A percentile compares a stretch with the other conserved stretches of the same genome.
phyloP scores from a whole-genome alignment of 2,329 filamentous ascomycete genomes.

The Ceratocystis ficicola region DNA sequence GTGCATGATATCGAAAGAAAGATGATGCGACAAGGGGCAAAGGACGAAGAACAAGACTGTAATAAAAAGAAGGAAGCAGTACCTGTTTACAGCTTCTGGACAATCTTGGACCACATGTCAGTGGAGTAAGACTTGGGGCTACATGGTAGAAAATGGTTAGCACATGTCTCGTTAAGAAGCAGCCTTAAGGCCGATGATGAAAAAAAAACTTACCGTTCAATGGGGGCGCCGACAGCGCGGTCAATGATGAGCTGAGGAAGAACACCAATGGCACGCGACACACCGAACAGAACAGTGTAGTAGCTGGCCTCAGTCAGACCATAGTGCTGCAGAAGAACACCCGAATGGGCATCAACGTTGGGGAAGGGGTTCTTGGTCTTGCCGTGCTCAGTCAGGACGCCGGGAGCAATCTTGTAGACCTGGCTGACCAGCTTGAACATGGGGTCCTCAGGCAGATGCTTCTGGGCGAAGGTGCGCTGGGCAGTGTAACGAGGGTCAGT shows the following conservation, averaged over 20 bases:
- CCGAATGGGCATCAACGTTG: constrained; percentile 97
- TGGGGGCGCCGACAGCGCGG: constrained; percentile 89
- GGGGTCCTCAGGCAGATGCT: constrained; percentile 89
- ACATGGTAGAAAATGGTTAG: constrained; percentile 24
- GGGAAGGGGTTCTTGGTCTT: constrained; percentile 99
- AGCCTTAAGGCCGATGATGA: neutral
- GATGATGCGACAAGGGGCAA: constrained; percentile 4
- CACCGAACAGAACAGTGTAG: constrained; percentile 99
- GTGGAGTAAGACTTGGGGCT: constrained; percentile 95
- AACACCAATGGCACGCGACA: constrained; percentile 94
- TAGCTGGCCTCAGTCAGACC: constrained; percentile 97
- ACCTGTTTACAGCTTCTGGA: constrained; percentile 67
- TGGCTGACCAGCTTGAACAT: constrained; percentile 99
- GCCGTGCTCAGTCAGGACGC: constrained; percentile 96
- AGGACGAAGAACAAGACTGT: constrained; percentile 9
- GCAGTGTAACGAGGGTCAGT: constrained; percentile 98
- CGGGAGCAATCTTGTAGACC: constrained; percentile 99
- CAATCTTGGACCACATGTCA: constrained; percentile 88
- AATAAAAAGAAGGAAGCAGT: neutral
- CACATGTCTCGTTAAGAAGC: neutral
- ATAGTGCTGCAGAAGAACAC: constrained; percentile 99
- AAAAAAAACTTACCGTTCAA: constrained; percentile 53
- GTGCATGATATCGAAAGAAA: constrained; percentile 13
- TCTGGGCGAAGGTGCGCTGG: constrained; percentile 89
- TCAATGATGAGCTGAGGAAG: constrained; percentile 99